Conservation (phyloP, 2,329 filamentous ascomycete genomes). For the Microascus cirrosus region DNA sequence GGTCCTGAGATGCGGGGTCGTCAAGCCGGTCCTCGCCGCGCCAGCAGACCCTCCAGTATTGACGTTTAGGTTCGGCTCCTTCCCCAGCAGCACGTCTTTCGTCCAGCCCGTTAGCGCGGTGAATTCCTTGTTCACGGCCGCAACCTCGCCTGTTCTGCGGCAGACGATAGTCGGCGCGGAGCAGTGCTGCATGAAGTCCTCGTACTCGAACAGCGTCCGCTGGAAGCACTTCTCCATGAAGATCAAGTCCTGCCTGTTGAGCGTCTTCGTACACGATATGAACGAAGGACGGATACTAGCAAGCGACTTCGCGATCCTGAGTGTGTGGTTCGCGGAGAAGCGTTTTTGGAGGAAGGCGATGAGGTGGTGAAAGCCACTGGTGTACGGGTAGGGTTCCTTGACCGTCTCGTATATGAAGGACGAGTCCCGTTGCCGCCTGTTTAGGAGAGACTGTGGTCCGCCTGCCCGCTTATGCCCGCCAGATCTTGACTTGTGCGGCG, state of each 20-base stretch:
- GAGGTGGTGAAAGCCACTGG: conserved; percentile 79
- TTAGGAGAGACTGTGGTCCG: conserved; percentile 38
- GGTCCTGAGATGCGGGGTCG: conserved; percentile 40
- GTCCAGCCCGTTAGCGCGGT: conserved; percentile 92
- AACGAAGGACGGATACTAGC: conserved; percentile 87
- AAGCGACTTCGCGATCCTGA: conserved; percentile 78
- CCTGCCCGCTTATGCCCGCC: conserved; percentile 24
- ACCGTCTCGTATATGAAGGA: conserved; percentile 82
- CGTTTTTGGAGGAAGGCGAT: conserved; percentile 70
- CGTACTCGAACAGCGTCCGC: conserved; percentile 81
- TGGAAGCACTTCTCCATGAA: conserved; percentile 99
- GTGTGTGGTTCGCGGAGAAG: conserved; percentile 64
- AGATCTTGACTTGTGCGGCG: conserved; percentile 31
- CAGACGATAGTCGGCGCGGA: conserved; percentile 89
- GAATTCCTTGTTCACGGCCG: conserved; percentile 91
- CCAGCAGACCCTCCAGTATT: conserved; percentile 51
- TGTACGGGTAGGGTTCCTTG: conserved; percentile 85
- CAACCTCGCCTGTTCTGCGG: conserved; percentile 87
- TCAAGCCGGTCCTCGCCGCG: conserved; percentile 26
- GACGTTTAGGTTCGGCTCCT: conserved; percentile 77
- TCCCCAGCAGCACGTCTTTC: conserved; percentile 77
- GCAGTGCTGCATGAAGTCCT: conserved; percentile 80
- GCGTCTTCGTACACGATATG: conserved; percentile 80
- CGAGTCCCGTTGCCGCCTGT: conserved; percentile 57
- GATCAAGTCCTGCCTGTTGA: conserved; percentile 79